Base-by-base conservation (phyloP, 257 asterid species). In the Dorcoceras hygrometricum region DNA sequence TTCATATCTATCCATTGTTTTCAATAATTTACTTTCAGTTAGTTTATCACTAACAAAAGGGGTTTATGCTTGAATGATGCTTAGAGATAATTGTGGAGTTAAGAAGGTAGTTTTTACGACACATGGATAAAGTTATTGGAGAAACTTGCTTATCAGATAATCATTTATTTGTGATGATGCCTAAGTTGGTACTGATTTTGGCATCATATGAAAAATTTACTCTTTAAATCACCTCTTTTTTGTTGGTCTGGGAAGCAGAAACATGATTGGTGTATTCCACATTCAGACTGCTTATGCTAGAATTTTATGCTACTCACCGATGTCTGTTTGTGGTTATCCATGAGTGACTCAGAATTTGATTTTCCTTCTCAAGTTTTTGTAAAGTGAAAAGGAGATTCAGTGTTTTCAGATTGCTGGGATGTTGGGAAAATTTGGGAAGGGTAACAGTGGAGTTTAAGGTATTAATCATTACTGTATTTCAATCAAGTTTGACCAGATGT, bases 21-120 rank as follows among this genome's bases (percentile, higher is more conserved):
- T 39, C 50, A 12, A 12, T 12, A 39, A 39, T 2, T 39, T 12
- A 18, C 50, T 9, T 12, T 1, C n/a, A 11, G n/a, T 11, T 39
- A 5, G 3, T 39, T 39, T 39, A 4, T 39, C n/a, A 3, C n/a
- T 39, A 39, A n/a, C 50, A 39, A 39, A 39, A 39, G 23, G 54
- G 23, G 54, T 39, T n/a, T 25, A 59, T 28, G 31, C 54, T 2
- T 59, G 55, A 65, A 50, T 72, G 56, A 1, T 71, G 70, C 71
- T 63, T 46, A 32, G 56, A 51, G 50, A 25, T 53, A 24, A 14
- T 53, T 53, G 32, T 26, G 71, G 56, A 20, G 23, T 51, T 66
- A n/a, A n/a, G n/a, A 60, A 61, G 32, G 55, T 25, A 56, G 18
- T 55, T 36, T 62, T 18, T 22, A 22, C 4, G 43, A 59, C 34